Conservation (phyloP, 768 basidiomycete species). For the Lentinula raphanica region DNA sequence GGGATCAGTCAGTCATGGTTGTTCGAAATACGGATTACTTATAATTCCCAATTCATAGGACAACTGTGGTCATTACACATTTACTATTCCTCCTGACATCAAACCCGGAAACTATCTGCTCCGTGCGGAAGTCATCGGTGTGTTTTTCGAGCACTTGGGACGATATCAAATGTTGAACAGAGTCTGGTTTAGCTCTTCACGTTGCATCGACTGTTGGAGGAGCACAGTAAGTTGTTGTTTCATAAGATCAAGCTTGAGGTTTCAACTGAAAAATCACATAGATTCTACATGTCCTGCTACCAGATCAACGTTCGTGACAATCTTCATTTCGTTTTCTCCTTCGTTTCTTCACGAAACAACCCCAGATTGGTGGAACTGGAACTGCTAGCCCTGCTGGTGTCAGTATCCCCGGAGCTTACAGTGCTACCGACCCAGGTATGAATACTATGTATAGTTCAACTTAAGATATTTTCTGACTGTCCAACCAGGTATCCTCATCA, state of each 20-base stretch:
- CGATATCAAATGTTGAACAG: neutral
- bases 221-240: slow-evolving; percentile 28
- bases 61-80: slow-evolving; percentile 51
- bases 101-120: slow-evolving; percentile 41
- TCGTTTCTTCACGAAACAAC: too few species aligned
- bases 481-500: slow-evolving; percentile 5
- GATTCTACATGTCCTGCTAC: slow-evolving; percentile 43
- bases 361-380: slow-evolving; percentile 21
- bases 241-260: neutral
- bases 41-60: slow-evolving; percentile 20
- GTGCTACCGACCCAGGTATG: slow-evolving; percentile 25
- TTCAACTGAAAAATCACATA: slow-evolving; percentile 1
- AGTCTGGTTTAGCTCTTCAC: slow-evolving; percentile 31
- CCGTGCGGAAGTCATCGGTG: slow-evolving; percentile 44
- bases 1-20: neutral
- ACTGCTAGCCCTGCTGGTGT: slow-evolving; percentile 29
- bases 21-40: neutral
- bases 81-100: slow-evolving; percentile 38
- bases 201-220: slow-evolving; percentile 34
- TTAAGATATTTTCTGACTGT: neutral
- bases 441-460: slow-evolving; percentile 17
- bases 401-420: slow-evolving; percentile 33
- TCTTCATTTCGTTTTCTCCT: neutral
- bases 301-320: slow-evolving; percentile 28
- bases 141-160: slow-evolving; percentile 7